Evolutionary conservation across 225 moss, liverwort and hornwort genomes (phyloP), one percentile per base, ranked within the genome.

Genomic region (Antitrichia curtipendula): DNA sequence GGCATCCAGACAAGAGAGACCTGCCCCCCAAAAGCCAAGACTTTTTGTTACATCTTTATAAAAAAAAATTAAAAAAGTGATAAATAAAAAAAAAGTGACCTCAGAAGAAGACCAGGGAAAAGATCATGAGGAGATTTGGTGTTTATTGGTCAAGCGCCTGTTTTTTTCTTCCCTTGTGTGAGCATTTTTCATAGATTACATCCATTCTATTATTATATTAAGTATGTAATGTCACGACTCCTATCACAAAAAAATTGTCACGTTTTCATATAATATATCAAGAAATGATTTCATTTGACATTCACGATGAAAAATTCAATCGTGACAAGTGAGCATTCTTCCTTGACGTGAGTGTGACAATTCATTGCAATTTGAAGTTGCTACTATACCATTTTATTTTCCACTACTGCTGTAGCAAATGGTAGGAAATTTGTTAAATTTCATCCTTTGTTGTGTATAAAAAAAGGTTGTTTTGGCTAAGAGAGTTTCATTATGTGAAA

Each of bases 271-370:
- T n/a, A n/a, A n/a, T n/a, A n/a, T n/a, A n/a, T n/a, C n/a, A n/a
- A n/a, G n/a, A n/a, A n/a, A n/a, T n/a, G n/a, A n/a, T n/a, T n/a
- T n/a, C n/a, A n/a, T n/a, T n/a, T n/a, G n/a, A n/a, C n/a, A n/a
- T n/a, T n/a, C n/a, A n/a, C n/a, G n/a, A n/a, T n/a, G n/a, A n/a
- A n/a, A n/a, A n/a, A n/a, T n/a, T n/a, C n/a, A n/a, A n/a, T n/a
- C n/a, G 2, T 0, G 4, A n/a, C 3, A 0, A 65, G 12, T 20
- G 65, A 65, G 36, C 0, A 0, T 21, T 65, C 2, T 20, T 65
- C 12, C 36, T 36, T 1, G 17, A 36, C 0, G 6, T 3, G 4
- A 36, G 2, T 6, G 36, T 2, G 6, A 11, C 4, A 0, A 2
- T 20, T 36, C 36, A 65, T 36, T 65, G 11, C 36, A 36, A 36